A percentile compares a stretch with the other conserved stretches of the same genome.
These are phyloP conservation scores for Cercospora sesami DNA, from an alignment of 2,329 filamentous ascomycete genomes.

Conservation along the genomic window DNA sequence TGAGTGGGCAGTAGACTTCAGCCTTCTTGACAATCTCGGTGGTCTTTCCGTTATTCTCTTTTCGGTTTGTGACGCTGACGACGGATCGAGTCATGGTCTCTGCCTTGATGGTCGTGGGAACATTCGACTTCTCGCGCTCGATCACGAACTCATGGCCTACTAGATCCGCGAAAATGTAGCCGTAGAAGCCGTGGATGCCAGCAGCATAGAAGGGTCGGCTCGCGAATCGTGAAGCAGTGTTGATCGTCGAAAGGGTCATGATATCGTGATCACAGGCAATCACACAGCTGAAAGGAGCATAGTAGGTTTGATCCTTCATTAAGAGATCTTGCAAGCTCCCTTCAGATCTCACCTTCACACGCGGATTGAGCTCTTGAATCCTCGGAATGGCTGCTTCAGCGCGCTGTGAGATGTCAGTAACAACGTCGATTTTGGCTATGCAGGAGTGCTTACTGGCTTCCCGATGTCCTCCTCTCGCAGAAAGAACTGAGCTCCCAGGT, in stretches of 20 bases:
- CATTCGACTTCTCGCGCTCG: conserved; percentile 78
- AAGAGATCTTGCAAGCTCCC: conserved; percentile 59
- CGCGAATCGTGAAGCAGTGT: conserved; percentile 78
- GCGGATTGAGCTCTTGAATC: conserved; percentile 83
- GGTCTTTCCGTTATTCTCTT: conserved; percentile 64
- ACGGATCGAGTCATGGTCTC: conserved; percentile 80
- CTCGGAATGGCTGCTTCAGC: conserved; percentile 76
- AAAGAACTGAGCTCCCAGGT: conserved; percentile 71
- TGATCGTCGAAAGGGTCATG: conserved; percentile 72
- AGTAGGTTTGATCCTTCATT: conserved; percentile 74
- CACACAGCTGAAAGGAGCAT: conserved; percentile 75
- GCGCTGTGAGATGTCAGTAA: conserved; percentile 52
- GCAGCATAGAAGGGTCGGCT: conserved; percentile 85
- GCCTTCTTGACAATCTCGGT: conserved; percentile 88
- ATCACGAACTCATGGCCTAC: conserved; percentile 88
- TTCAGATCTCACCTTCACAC: conserved; percentile 66
- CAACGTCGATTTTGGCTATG: background rate
- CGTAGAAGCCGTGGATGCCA: conserved; percentile 83
- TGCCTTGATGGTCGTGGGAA: conserved; percentile 56
- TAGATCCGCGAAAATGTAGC: conserved; percentile 91
- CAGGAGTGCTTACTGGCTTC: conserved; percentile 58
- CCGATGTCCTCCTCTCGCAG: conserved; percentile 71
- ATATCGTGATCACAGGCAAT: conserved; percentile 88
- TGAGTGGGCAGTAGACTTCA: conserved; percentile 84
- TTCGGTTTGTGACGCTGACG: conserved; percentile 67